These are phyloP conservation scores for Acarospora socialis DNA, from an alignment of 2,329 filamentous ascomycete species.

Conservation along the genomic window DNA sequence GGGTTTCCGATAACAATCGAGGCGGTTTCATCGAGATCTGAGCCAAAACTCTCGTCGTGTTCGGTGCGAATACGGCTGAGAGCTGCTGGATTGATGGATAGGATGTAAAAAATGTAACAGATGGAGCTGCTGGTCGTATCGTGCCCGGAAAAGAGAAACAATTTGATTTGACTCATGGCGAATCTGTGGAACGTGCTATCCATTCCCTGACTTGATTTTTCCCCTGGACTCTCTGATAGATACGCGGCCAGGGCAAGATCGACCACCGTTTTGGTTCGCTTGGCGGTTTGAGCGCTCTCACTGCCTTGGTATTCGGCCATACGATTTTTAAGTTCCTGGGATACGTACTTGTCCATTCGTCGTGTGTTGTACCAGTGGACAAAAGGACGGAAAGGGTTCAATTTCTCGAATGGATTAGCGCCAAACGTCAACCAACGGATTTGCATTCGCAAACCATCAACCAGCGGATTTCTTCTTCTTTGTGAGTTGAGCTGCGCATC, in stretches of 20 bases:
- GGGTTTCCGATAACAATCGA: conserved; percentile 13
- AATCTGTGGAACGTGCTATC: conserved; percentile 15
- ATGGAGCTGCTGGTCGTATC: conserved; percentile 23
- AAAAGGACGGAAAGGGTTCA: conserved; percentile 4
- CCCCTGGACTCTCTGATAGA: conserved; percentile 1
- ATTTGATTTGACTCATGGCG: conserved; percentile 17
- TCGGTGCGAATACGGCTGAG: conserved; percentile 18
- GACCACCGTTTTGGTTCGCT: conserved; percentile 10
- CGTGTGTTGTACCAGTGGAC: conserved; percentile 7
- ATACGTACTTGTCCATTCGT: conserved; percentile 1
- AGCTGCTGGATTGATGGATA: conserved; percentile 17
- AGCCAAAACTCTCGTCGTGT: conserved; percentile 20
- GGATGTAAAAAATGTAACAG: conserved; percentile 19
- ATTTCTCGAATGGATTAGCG: conserved; percentile 1
- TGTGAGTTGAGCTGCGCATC: conserved; percentile 11
- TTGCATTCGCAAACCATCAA: conserved; percentile 8
- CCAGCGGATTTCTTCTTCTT: conserved; percentile 8
- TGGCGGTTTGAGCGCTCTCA: conserved; percentile 5
- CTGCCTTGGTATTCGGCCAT: conserved; percentile 4
- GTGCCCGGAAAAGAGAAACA: conserved; percentile 24
- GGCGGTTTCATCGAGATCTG: conserved; percentile 3
- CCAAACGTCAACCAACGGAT: conserved; percentile 9
- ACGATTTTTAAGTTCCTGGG: neutral
- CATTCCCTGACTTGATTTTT: conserved; percentile 6
- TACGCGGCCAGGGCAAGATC: conserved; percentile 13